These are phyloP conservation scores for Fusarium musae DNA, from an alignment of 2,329 filamentous ascomycete species.

Conservation along the genomic window DNA sequence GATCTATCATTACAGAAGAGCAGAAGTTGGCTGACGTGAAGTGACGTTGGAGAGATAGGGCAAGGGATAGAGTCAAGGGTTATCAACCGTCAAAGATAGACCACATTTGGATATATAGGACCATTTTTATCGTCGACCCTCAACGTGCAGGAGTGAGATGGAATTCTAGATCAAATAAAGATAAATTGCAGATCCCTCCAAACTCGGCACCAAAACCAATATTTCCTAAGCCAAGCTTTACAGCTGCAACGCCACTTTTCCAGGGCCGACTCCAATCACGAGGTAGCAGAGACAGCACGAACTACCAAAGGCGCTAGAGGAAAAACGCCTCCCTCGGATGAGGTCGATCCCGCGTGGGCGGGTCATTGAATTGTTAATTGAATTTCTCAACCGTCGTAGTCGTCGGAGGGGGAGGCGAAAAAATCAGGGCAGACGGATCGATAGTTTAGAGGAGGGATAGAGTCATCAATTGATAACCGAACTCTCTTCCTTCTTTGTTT, in stretches of 20 bases:
- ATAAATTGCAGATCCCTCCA: not conserved
- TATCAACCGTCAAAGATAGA: not conserved
- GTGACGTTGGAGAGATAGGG: not conserved
- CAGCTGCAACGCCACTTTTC: conserved; percentile 35
- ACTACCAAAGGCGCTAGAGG: conserved; percentile 35
- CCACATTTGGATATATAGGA: not conserved
- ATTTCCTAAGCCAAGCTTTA: conserved; percentile 19
- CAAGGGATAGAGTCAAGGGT: conserved; percentile 14
- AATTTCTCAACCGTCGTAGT: conserved; percentile 13
- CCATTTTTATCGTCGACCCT: not conserved
- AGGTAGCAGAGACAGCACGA: conserved; percentile 1
- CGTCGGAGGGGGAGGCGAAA: conserved; percentile 11
- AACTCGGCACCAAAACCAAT: conserved; percentile 1
- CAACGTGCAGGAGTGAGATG: conserved; percentile 3
- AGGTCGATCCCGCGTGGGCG: conserved; percentile 22
- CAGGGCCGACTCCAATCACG: conserved; percentile 36
- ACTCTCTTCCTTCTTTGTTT: not conserved
- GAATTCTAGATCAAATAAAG: conserved; percentile 16
- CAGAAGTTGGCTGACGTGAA: conserved; percentile 9
- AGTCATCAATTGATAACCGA: conserved; percentile 14
- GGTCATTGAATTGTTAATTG: conserved; percentile 26
- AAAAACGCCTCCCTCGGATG: conserved; percentile 20
- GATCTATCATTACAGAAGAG: not conserved
- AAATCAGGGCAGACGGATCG: conserved; percentile 12
- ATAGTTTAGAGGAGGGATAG: conserved; percentile 23